phyloP scores from a whole-genome alignment of 164 flowering plant genomes.

The Tetrastigma voinierianum region DNA sequence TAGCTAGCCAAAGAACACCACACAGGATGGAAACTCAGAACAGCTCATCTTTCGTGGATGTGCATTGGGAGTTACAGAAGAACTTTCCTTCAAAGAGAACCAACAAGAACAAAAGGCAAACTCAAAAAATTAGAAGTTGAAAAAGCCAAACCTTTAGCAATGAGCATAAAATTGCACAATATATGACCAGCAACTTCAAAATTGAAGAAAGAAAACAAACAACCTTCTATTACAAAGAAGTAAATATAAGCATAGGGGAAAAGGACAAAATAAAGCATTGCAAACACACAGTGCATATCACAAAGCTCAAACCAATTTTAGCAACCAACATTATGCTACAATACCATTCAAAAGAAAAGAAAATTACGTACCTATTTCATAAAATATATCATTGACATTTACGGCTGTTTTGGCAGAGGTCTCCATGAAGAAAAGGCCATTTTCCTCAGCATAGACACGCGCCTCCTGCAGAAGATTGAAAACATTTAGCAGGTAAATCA shows the following conservation, averaged over 20 bases:
- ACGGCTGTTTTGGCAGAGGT: slow-evolving; percentile 84
- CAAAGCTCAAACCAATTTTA: not conserved
- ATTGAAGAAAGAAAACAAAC: not conserved
- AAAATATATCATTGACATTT: slow-evolving; percentile 75
- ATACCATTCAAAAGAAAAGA: not conserved
- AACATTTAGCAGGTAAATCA: not conserved
- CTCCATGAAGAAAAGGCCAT: slow-evolving; percentile 85
- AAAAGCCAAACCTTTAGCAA: too few relatives aligned
- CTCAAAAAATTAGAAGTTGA: too few relatives aligned
- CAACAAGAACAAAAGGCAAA: too few relatives aligned
- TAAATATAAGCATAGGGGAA: not conserved
- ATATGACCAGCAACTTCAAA: not conserved
- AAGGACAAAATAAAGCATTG: not conserved
- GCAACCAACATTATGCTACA: slow-evolving; percentile 1
- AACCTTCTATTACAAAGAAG: not conserved
- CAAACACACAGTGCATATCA: not conserved
- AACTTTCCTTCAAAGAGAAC: too few relatives aligned
- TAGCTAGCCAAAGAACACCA: too few relatives aligned
- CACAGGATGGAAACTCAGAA: too few relatives aligned
- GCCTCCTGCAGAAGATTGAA: slow-evolving; percentile 56
- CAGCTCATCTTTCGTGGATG: too few relatives aligned
- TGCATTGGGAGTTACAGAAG: too few relatives aligned
- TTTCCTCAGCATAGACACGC: slow-evolving; percentile 71
- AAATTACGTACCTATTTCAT: slow-evolving; percentile 67
- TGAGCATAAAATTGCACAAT: not conserved